Percentiles rank a stretch among this genome's conserved stretches.
phyloP scores from a whole-genome alignment of 371 early-diverging fungal species.

The Rhizomucor pusillus region DNA sequence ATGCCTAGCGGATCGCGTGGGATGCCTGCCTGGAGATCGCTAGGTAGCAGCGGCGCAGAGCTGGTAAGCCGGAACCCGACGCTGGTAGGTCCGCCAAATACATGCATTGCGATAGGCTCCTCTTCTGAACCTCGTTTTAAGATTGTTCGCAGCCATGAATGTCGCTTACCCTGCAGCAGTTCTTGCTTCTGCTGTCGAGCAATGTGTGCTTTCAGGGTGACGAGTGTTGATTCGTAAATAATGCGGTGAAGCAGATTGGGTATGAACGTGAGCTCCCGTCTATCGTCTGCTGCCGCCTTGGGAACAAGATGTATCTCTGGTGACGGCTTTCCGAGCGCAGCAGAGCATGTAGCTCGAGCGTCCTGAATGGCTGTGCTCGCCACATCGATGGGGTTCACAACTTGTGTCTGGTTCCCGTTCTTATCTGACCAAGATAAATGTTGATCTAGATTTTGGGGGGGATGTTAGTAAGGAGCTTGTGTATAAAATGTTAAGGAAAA shows the following conservation, averaged over 20 bases:
- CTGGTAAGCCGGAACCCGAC: conserved; percentile 32
- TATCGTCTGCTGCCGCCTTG: neutral
- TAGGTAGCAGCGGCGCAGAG: conserved; percentile 22
- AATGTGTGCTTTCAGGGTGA: conserved; percentile 49
- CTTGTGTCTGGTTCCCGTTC: conserved; percentile 38
- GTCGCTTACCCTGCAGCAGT: neutral
- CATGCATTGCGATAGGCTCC: conserved; percentile 3
- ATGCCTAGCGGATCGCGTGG: conserved; percentile 40
- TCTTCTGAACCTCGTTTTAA: neutral
- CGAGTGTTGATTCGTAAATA: conserved; percentile 63
- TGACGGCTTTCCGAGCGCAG: conserved; percentile 21
- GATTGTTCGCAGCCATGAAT: neutral
- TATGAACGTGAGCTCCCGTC: conserved; percentile 57
- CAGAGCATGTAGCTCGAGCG: conserved; percentile 51
- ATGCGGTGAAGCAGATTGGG: conserved; percentile 68
- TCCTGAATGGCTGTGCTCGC: conserved; percentile 63
- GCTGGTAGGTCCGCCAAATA: conserved; percentile 42
- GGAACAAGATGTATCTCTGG: conserved; percentile 14
- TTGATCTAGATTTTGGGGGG: conserved; percentile 10
- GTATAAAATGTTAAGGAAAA: neutral
- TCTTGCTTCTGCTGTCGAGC: conserved; percentile 8
- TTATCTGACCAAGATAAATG: conserved; percentile 10
- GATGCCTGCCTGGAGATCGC: conserved; percentile 13
- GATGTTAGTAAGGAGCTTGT: neutral
- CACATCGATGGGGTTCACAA: conserved; percentile 58